These are phyloP conservation scores for Fusarium subtropicale DNA, from an alignment of 2,329 filamentous ascomycete species.

Conservation along the genomic window DNA sequence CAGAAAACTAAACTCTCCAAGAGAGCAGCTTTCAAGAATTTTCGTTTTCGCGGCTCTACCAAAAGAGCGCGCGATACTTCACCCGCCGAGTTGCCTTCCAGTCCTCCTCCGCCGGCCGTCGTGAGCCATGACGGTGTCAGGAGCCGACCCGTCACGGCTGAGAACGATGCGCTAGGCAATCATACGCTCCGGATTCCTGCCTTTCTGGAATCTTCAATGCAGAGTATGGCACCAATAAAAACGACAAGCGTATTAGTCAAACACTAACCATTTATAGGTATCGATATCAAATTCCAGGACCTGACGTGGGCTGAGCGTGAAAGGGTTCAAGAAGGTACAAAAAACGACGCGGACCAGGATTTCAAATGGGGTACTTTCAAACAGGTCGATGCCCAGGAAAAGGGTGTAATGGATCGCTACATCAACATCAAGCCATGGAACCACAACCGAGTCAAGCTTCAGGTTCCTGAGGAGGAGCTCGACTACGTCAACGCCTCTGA, in stretches of 20 bases:
- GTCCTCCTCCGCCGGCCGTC: slow-evolving; percentile 49
- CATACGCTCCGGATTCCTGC: slow-evolving; percentile 50
- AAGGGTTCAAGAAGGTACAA: slow-evolving; percentile 56
- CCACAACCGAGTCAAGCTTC: slow-evolving; percentile 83
- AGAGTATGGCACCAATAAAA: slow-evolving; percentile 48
- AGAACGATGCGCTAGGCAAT: slow-evolving; percentile 30
- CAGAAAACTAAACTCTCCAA: slow-evolving; percentile 47
- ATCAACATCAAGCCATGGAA: slow-evolving; percentile 90
- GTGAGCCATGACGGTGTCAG: slow-evolving; percentile 54
- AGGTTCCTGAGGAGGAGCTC: slow-evolving; percentile 77
- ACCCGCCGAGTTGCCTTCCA: slow-evolving; percentile 49
- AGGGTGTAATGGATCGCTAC: slow-evolving; percentile 78
- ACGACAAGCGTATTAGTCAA: background rate
- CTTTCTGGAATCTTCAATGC: slow-evolving; percentile 54
- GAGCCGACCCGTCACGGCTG: slow-evolving; percentile 42
- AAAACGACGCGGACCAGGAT: slow-evolving; percentile 51
- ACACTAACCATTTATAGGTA: slow-evolving; percentile 53
- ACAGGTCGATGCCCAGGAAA: slow-evolving; percentile 49
- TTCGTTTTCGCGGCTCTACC: slow-evolving; percentile 58
- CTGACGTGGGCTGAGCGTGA: slow-evolving; percentile 65
- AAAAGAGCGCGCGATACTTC: slow-evolving; percentile 61
- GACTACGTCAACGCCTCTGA: slow-evolving; percentile 89
- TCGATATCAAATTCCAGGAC: slow-evolving; percentile 64
- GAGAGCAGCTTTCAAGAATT: slow-evolving; percentile 57
- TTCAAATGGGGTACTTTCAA: slow-evolving; percentile 53